Evolutionary conservation across 2,329 filamentous ascomycete species (phyloP), one percentile per base, ranked within the genome.

Genomic region (Monilinia fructicola): DNA sequence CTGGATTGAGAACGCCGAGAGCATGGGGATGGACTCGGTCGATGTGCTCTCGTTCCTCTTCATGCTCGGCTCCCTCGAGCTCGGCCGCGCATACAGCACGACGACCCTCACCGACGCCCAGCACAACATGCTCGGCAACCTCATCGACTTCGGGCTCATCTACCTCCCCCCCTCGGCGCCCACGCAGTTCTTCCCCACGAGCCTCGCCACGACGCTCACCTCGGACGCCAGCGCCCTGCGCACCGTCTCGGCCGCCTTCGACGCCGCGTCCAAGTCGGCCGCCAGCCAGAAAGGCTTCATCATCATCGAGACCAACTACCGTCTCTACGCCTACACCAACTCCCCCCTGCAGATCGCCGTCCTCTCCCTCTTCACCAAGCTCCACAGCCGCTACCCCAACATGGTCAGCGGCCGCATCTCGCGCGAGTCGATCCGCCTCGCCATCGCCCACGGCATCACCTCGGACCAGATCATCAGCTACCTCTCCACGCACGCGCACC

Each of bases 1-100:
- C 42, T 99, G 97, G 83, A 87, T 99, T 61, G 91, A 96, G 72
- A 90, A 92, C 69, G 90, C 90, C 54, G 89, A 92, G 31, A 50
- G 58, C 12, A 73, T 76, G 72, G 85, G 86, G 42, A 90, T 97
- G 83, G 92, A 97, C 71, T 89, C 90, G 67, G 93, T 97, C 58
- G 95, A 99, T 75, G 93, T 98, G 77, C 86, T 99, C 7, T 93
- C 92, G 9, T 99, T 99, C 77, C 87, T 99, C 72, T 98, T 99
- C 78, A 91, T 97, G 76, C 88, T 99, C 38, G 94, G 94, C 55
- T 96, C 91, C 63, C 87, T 98, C 67, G 93, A 98, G 76, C 88
- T 98, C 12, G 95, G 95, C 16, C 88, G 91, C 69, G 91, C 92
- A 52, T 99, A 99, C 81, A 91, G 92, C 76, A 97, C 92, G 26